Base-by-base conservation (phyloP, 148 eudicot species). In the Agrostemma githago region DNA sequence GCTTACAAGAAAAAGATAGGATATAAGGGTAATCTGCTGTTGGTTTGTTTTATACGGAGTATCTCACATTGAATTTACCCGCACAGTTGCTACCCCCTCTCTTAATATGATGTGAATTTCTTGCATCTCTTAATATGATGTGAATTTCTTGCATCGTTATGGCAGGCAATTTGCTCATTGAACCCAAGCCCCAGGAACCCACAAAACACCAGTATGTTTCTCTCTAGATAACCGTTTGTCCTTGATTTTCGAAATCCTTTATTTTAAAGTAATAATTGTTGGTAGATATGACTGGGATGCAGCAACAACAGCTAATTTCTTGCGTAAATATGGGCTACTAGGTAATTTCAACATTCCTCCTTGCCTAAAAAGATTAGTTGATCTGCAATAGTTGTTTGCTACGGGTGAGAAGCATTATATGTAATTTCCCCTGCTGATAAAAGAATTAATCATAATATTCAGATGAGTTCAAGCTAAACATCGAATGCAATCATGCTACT, bases 401-500 rank as follows among this genome's bases (percentile, higher is more conserved):
- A 14, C 15, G 3, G 19, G 8, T 64, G 17, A 37, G n/a, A 38
- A 19, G 44, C 39, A 14, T 64, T n/a, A 1, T 10, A 20, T 67
- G 38, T 20, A 8, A 51, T 51, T 74, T 70, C 63, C 14, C 10
- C 66, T 10, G 21, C 66, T 64, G 56, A 79, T 65, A 46, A 3
- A 17, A 19, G 57, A 19, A 72, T 34, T 66, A 26, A 26, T 26
- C 34, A 1, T 26, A 26, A 61, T 81, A 79, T 75, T 61, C 92
- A 95, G 97, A 77, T 65, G 97, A 92, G 17, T 90, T 90, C 79
- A 92, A 96, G 76, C 85, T 96, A 69, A 96, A 96, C 76, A 89
- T 96, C 48, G 99, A 96, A 76, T 96, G 99, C 92, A 96, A 96
- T 84, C 99, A 92, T 80, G 99, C 99, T 39, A 90, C 99, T 12